Evolutionary conservation across 306 rosid species (phyloP).

Genomic region (Sicyos edulis): DNA sequence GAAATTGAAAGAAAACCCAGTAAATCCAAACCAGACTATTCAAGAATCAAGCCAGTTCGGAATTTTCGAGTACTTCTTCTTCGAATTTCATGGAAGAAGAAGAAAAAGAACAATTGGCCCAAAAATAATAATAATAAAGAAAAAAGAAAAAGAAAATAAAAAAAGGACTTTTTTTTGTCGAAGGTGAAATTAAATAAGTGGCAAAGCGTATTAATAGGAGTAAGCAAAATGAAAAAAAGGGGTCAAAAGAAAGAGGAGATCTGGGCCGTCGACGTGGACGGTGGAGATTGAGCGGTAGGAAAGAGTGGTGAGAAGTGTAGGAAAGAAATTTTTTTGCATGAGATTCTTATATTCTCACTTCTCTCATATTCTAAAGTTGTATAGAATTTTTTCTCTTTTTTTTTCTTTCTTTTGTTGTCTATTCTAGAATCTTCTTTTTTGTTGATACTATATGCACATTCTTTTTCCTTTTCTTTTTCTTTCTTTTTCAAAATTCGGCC

Average conservation of each 20-base stretch:
- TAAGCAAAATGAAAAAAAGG: background rate
- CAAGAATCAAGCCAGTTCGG: conserved; percentile 17
- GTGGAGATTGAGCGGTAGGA: conserved; percentile 10
- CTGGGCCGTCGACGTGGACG: conserved; percentile 28
- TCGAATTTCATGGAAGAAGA: background rate
- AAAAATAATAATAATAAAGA: no score
- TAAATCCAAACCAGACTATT: conserved; percentile 26
- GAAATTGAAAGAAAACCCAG: conserved; percentile 20
- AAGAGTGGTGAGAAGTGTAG: background rate
- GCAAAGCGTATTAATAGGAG: background rate
- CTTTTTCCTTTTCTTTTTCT: background rate
- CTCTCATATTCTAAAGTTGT: background rate
- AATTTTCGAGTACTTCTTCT: conserved; percentile 32
- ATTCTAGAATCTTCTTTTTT: conserved; percentile 11
- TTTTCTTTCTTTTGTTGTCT: background rate
- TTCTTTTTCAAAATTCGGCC: background rate
- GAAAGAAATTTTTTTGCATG: background rate
- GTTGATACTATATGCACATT: conserved; percentile 5
- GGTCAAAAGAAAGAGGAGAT: conserved; percentile 22
- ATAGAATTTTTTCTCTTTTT: background rate
- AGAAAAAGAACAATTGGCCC: background rate
- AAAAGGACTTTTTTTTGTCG: background rate
- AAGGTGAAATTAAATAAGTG: background rate
- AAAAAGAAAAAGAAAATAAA: background rate
- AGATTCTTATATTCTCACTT: background rate